Conservation (phyloP, 2,329 filamentous ascomycete species). For the Fusarium sp. region DNA sequence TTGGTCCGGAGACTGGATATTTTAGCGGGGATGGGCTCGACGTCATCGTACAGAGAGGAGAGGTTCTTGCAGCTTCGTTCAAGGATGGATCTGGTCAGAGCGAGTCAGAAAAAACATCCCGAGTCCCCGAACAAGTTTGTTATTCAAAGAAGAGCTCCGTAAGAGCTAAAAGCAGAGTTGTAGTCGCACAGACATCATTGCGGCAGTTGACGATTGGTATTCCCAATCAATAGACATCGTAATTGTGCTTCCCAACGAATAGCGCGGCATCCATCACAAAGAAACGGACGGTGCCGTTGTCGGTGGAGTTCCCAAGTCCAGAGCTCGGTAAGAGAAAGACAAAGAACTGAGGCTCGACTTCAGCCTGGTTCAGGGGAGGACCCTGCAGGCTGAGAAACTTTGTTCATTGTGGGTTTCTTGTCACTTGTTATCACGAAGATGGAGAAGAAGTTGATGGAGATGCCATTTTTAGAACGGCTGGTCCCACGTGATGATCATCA, state of each 20-base stretch:
- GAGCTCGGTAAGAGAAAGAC: slow-evolving; percentile 21
- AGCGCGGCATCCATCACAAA: neutral
- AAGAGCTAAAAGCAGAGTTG: neutral
- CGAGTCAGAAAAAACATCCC: slow-evolving; percentile 1
- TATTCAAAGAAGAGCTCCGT: neutral
- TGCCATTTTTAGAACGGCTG: slow-evolving; percentile 15
- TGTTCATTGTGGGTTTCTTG: slow-evolving; percentile 5
- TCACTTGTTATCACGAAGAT: slow-evolving; percentile 18
- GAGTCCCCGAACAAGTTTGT: slow-evolving; percentile 5
- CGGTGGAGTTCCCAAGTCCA: neutral
- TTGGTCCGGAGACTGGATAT: slow-evolving; percentile 21
- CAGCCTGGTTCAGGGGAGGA: slow-evolving; percentile 26
- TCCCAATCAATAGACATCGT: neutral
- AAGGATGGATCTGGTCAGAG: slow-evolving; percentile 16
- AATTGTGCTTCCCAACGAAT: neutral
- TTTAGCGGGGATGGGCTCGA: slow-evolving; percentile 28
- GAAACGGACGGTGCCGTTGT: neutral
- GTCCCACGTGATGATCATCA: slow-evolving; percentile 9
- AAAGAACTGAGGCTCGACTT: slow-evolving; percentile 36
- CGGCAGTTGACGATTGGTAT: slow-evolving; percentile 9
- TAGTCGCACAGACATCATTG: neutral
- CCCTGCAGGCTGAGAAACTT: slow-evolving; percentile 35
- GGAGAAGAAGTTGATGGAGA: slow-evolving; percentile 1
- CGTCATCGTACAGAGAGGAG: slow-evolving; percentile 42
- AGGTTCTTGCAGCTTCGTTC: slow-evolving; percentile 39